A percentile compares a stretch with the other conserved stretches of the same genome.
phyloP scores from a whole-genome alignment of 1,139 yeast genomes.

The Hemisphaericaspora xylanilytica region DNA sequence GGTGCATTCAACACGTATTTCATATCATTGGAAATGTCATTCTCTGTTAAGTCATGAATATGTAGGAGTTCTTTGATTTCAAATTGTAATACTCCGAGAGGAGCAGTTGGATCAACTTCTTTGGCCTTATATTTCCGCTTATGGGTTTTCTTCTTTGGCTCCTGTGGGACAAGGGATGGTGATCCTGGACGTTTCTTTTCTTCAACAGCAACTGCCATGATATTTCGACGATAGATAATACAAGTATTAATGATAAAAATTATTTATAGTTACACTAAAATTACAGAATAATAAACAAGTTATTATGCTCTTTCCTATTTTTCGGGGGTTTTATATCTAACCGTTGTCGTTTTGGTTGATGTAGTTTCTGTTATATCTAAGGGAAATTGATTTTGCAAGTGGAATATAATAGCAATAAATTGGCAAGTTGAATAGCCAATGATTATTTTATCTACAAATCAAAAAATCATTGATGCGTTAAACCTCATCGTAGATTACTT shows the following conservation, averaged over 20 bases:
- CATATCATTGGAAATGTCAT: conserved; percentile 62
- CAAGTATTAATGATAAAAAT: background rate
- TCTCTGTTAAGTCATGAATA: conserved; percentile 41
- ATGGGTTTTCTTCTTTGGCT: conserved; percentile 7
- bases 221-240: background rate
- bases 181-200: conserved; percentile 10
- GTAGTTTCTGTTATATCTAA: background rate
- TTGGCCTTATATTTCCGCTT: conserved; percentile 54
- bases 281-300: conserved; percentile 3
- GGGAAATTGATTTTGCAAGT: background rate
- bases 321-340: background rate
- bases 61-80: conserved; percentile 66
- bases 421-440: too few relatives aligned
- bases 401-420: too few relatives aligned
- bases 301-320: background rate
- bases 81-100: conserved; percentile 72
- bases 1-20: conserved; percentile 60
- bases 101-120: conserved; percentile 71
- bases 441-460: too few relatives aligned
- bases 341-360: background rate
- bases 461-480: background rate
- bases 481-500: background rate
- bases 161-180: background rate
- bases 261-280: conserved; percentile 4
- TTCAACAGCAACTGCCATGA: conserved; percentile 6